Base-by-base conservation (phyloP, 1,284 basidiomycete species). In the Caloboletus firmus region DNA sequence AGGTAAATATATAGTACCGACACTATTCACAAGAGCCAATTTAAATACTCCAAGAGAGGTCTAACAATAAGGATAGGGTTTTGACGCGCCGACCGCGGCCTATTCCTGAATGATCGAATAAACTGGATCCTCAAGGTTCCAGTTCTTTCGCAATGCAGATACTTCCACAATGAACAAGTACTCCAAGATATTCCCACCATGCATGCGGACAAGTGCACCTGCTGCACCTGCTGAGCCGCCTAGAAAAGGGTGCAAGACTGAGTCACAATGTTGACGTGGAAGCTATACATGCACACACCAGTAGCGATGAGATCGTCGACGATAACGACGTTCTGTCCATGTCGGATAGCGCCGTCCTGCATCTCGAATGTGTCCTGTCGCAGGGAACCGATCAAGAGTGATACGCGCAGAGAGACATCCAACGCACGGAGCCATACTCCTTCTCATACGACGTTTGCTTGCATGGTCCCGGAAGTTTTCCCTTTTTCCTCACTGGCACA, bases 271-370 rank as follows among this genome's bases (percentile, higher is more conserved):
- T 20, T 34, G 35, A n/a, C 5, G 34, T 22, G 45, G 40, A 57
- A 24, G 22, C 48, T 28, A 24, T 9, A 18, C 10, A n/a, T 45
- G 36, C 24, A 58, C 76, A 24, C 59, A 89, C 95, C 95, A 41
- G 97, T 99, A 0, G 97, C 97, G 59, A 99, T 95, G 36, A 99
- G 79, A 73, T 99, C 97, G 72, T 99, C 97, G 31, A 99, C 80
- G 45, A 99, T 81, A 39, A 99, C 73, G 30, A 95, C 93, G 53
- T 79, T 91, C 69, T 96, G 89, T 32, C 93, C 93, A 2, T 85
- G 80, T 62, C 83, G 74, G 67, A 99, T 91, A 2, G 91, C 87
- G 54, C 87, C 91, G 39, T 82, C 79, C 74, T 99, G 97, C 84
- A 99, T 96, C 76, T 99, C 95, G 66, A 98, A 97, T 12, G 83